Evolutionary conservation across 1,139 yeast genomes (phyloP).

Genomic region (Yamadazyma conglobata): DNA sequence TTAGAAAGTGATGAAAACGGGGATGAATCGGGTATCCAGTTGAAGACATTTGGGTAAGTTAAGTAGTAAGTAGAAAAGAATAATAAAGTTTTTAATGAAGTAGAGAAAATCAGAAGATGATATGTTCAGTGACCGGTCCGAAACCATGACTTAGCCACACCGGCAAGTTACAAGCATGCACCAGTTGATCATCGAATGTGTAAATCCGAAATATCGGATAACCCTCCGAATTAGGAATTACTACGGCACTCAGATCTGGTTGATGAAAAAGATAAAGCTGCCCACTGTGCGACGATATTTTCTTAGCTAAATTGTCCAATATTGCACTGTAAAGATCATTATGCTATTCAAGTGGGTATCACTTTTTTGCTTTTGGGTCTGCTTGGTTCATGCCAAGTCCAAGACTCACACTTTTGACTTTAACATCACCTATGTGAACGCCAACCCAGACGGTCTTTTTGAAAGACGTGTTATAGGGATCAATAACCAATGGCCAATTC

Average conservation of each 20-base stretch:
- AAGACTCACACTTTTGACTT: slow-evolving; percentile 67
- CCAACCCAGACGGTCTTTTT: slow-evolving; percentile 72
- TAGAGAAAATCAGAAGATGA: neutral
- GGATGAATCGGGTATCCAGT: slow-evolving; percentile 27
- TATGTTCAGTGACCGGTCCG: no score
- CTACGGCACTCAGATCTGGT: neutral
- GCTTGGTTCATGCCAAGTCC: no score
- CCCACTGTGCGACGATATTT: no score
- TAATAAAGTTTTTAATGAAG: neutral
- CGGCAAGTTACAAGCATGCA: no score
- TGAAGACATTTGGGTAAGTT: slow-evolving; percentile 30
- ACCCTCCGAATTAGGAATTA: slow-evolving; percentile 2
- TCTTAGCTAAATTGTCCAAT: no score
- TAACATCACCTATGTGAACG: slow-evolving; percentile 67
- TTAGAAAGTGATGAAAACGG: slow-evolving; percentile 7
- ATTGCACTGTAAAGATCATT: no score
- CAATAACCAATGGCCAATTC: slow-evolving; percentile 85
- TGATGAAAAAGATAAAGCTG: slow-evolving; percentile 8
- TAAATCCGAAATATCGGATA: slow-evolving; percentile 1
- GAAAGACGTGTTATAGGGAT: slow-evolving; percentile 73
- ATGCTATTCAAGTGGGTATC: no score
- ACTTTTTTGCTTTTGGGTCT: no score
- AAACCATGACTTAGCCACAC: no score
- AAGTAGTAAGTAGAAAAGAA: no score
- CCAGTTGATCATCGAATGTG: no score